phyloP scores from a whole-genome alignment of 2,329 filamentous ascomycete genomes.

The Neoarthrinium moseri region DNA sequence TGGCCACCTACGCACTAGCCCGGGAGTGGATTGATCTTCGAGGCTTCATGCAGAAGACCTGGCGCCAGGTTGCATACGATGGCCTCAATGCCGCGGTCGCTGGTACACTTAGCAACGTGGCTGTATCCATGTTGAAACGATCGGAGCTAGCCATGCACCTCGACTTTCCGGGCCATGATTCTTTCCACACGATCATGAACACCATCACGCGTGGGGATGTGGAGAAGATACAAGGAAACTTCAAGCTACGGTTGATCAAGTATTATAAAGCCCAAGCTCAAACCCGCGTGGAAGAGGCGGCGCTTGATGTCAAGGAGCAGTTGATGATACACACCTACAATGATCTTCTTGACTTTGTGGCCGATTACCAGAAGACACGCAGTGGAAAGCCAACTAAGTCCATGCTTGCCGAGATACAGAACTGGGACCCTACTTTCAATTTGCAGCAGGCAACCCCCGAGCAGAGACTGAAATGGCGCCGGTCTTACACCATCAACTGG shows the following conservation, averaged over 20 bases:
- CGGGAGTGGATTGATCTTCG: conserved; percentile 37
- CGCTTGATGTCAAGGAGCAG: background rate
- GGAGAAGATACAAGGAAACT: conserved; percentile 11
- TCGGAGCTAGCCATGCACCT: conserved; percentile 36
- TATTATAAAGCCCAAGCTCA: no score
- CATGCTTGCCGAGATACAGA: background rate
- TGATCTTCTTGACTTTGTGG: background rate
- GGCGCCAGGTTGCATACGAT: conserved; percentile 42
- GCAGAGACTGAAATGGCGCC: conserved; percentile 43
- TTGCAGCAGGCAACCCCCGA: conserved; percentile 34
- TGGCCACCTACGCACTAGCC: conserved; percentile 39
- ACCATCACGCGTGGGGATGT: conserved; percentile 36
- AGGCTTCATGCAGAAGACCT: conserved; percentile 36
- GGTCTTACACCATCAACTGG: conserved; percentile 49
- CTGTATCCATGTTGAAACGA: conserved; percentile 38
- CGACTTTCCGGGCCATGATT: conserved; percentile 44
- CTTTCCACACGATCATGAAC: conserved; percentile 39
- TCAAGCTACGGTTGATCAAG: background rate
- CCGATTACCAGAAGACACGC: background rate
- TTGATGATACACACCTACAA: background rate
- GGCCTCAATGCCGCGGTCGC: conserved; percentile 45
- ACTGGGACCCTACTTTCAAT: conserved; percentile 42
- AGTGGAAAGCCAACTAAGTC: background rate
- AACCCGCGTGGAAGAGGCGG: background rate
- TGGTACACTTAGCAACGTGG: conserved; percentile 38